phyloP scores from a whole-genome alignment of 192 early-diverging fungal species.

The Coemansia asiatica region DNA sequence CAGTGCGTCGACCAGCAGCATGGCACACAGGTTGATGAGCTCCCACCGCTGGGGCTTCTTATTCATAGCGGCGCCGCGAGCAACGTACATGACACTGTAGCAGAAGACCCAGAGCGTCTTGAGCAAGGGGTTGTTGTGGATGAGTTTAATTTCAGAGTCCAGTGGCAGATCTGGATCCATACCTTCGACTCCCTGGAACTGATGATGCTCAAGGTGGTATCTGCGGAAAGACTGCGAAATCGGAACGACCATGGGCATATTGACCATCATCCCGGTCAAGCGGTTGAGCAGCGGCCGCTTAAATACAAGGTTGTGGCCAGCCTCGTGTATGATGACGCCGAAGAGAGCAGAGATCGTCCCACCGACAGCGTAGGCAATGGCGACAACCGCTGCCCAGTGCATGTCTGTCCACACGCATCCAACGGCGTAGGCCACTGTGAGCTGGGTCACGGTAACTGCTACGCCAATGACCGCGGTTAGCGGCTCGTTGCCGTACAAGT shows the following conservation, averaged over 20 bases:
- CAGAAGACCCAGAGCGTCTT: constrained; percentile 79
- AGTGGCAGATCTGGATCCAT: constrained; percentile 92
- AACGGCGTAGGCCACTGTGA: constrained; percentile 75
- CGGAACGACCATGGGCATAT: constrained; percentile 81
- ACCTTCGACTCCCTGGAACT: constrained; percentile 90
- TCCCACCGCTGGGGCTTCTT: constrained; percentile 73
- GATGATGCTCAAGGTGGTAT: constrained; percentile 97
- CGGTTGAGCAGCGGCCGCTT: constrained; percentile 72
- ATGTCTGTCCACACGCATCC: constrained; percentile 63
- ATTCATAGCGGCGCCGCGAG: constrained; percentile 63
- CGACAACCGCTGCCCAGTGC: constrained; percentile 62
- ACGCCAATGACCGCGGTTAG: constrained; percentile 72
- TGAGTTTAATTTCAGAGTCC: constrained; percentile 76
- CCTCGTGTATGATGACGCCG: constrained; percentile 90
- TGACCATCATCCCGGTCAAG: constrained; percentile 77
- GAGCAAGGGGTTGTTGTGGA: constrained; percentile 65
- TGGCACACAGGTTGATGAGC: constrained; percentile 66
- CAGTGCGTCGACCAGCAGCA: constrained; percentile 57
- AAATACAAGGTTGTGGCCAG: constrained; percentile 82
- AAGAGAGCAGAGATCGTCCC: constrained; percentile 79
- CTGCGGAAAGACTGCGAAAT: constrained; percentile 79
- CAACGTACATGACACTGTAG: constrained; percentile 81
- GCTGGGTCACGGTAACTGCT: constrained; percentile 62
- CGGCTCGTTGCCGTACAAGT: constrained; percentile 81
- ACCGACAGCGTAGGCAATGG: constrained; percentile 76